phyloP scores from a whole-genome alignment of 176 grass and related monocot genomes.

The Phyllostachys edulis region DNA sequence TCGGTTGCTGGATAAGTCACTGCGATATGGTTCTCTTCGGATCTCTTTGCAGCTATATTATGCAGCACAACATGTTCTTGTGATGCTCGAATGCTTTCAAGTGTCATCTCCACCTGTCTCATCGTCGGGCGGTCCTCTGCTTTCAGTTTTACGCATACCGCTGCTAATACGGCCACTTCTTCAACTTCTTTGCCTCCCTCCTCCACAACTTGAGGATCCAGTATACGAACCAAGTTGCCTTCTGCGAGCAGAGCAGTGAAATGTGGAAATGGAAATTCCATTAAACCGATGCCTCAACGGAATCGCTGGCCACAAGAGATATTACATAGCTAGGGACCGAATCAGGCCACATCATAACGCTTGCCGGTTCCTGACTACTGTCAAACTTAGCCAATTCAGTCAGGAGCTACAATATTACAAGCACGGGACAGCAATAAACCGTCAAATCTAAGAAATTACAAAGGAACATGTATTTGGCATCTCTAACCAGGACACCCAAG shows the following conservation, averaged over 20 bases:
- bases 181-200: neutral
- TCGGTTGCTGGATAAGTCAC: neutral
- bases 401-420: no score
- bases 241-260: neutral
- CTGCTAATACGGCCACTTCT: neutral
- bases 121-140: conserved; percentile 22
- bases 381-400: no score
- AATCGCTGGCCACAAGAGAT: no score
- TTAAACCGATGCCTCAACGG: no score
- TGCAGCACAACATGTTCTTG: neutral
- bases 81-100: neutral
- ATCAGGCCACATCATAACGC: no score
- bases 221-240: neutral
- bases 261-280: neutral
- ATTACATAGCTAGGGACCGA: no score
- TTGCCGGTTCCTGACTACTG: no score
- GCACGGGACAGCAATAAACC: no score
- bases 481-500: no score
- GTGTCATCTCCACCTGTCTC: conserved; percentile 5
- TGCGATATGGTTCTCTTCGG: neutral
- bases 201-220: neutral
- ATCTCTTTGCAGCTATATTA: no score
- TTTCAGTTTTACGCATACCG: conserved; percentile 20
- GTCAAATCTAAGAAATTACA: no score
- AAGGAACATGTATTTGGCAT: no score